A percentile compares a stretch with the other conserved stretches of the same genome.
These are phyloP conservation scores for Oryza punctata DNA, from an alignment of 176 grass and related monocot genomes.

Conservation along the genomic window DNA sequence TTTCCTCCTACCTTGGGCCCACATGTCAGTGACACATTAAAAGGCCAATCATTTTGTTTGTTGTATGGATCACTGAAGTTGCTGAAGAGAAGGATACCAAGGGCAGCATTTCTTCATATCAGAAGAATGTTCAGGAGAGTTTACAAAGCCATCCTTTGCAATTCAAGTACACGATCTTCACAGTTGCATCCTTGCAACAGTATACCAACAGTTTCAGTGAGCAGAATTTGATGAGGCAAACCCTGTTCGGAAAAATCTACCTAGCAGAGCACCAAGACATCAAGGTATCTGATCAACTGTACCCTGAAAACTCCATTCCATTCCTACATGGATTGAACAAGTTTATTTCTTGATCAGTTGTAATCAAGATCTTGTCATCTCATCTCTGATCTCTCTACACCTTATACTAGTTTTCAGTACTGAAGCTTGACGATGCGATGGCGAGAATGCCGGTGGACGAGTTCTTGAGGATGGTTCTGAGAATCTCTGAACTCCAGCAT, in stretches of 20 bases:
- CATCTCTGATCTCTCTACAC: background rate
- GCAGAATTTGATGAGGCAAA: constrained; percentile 34
- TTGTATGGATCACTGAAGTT: background rate
- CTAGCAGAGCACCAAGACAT: constrained; percentile 37
- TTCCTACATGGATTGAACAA: background rate
- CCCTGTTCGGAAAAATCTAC: constrained; percentile 45
- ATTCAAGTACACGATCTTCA: constrained; percentile 39
- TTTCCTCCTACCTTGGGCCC: no score
- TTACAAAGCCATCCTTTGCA: background rate
- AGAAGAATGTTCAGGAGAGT: constrained; percentile 5
- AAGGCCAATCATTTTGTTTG: no score
- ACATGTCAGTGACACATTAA: background rate
- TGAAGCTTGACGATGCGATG: constrained; percentile 41
- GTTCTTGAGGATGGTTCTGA: constrained; percentile 41
- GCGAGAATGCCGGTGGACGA: constrained; percentile 12
- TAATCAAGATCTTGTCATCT: background rate
- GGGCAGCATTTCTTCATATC: background rate
- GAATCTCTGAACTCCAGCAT: constrained; percentile 42
- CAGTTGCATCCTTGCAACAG: constrained; percentile 51
- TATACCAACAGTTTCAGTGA: constrained; percentile 57
- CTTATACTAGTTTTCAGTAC: constrained; percentile 38
- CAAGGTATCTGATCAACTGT: constrained; percentile 43
- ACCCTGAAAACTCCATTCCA: background rate
- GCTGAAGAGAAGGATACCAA: background rate
- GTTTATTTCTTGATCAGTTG: background rate